phyloP scores from a whole-genome alignment of 208 protist genomes.

The Trypanosomatidae sp. region DNA sequence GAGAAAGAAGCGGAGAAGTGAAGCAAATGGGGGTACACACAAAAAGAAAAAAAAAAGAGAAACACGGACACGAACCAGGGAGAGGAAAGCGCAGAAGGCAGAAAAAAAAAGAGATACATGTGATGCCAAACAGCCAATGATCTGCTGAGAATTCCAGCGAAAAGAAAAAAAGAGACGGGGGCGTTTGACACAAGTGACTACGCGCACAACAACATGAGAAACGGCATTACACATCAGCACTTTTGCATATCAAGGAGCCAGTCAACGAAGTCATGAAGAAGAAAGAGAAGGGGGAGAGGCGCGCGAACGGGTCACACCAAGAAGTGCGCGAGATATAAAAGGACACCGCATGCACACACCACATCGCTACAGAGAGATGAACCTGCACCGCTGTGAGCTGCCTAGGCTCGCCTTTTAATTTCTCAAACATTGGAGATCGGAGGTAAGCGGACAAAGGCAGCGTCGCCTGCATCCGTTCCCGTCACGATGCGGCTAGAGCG shows the following conservation, averaged over 20 bases:
- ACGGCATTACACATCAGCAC: background rate
- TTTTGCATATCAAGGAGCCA: background rate
- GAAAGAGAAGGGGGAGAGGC: background rate
- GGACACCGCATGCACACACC: background rate
- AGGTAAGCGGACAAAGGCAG: conserved; percentile 10
- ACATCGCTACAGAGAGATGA: background rate
- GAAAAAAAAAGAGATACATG: background rate
- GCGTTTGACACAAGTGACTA: background rate
- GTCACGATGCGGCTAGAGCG: conserved; percentile 15
- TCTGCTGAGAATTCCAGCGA: background rate
- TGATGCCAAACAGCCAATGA: background rate
- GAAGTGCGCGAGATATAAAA: background rate
- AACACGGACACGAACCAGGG: background rate
- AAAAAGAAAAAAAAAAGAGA: conserved; percentile 14
- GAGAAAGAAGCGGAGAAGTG: conserved; percentile 8
- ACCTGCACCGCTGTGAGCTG: background rate
- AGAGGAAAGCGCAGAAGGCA: conserved; percentile 1
- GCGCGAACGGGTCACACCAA: background rate
- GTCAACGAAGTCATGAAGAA: background rate
- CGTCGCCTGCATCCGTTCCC: background rate
- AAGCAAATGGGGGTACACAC: background rate
- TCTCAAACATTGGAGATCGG: conserved; percentile 14
- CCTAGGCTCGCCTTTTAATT: background rate
- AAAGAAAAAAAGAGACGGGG: background rate
- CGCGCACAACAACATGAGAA: background rate